phyloP scores from a whole-genome alignment of 2,329 filamentous ascomycete species.

The Eutypa lata region DNA sequence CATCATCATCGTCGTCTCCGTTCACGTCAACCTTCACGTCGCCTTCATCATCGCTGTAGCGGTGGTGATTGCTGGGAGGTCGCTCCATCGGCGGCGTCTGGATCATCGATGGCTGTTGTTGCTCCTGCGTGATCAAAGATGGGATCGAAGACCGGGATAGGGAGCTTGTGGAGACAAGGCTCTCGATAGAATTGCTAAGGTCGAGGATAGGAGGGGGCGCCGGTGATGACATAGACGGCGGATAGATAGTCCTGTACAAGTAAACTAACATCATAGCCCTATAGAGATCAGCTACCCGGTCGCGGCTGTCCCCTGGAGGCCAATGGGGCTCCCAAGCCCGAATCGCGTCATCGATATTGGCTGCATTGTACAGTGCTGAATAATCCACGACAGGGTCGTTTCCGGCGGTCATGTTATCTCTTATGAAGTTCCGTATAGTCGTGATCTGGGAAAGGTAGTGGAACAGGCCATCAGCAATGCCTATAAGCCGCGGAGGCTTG shows the following conservation, averaged over 20 bases:
- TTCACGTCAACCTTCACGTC: too few species aligned
- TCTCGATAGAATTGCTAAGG: slow-evolving; percentile 9
- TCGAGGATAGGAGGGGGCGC: slow-evolving; percentile 11
- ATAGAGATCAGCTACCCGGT: slow-evolving; percentile 56
- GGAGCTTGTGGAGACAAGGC: slow-evolving; percentile 17
- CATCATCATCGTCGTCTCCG: neutral
- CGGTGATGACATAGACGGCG: slow-evolving; percentile 35
- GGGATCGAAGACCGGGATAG: slow-evolving; percentile 13
- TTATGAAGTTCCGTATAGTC: slow-evolving; percentile 69
- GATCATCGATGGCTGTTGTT: slow-evolving; percentile 10
- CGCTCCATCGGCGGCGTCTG: slow-evolving; percentile 16
- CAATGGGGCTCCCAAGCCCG: slow-evolving; percentile 68
- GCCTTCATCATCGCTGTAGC: too few species aligned
- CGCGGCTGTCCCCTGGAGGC: slow-evolving; percentile 54
- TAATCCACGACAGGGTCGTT: slow-evolving; percentile 71
- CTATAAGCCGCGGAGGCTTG: slow-evolving; percentile 61
- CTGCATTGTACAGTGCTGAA: slow-evolving; percentile 66
- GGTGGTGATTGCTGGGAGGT: slow-evolving; percentile 11
- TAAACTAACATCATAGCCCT: slow-evolving; percentile 67
- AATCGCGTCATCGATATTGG: slow-evolving; percentile 72
- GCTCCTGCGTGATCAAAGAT: too few species aligned
- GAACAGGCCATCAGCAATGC: slow-evolving; percentile 80
- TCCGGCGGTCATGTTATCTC: slow-evolving; percentile 59
- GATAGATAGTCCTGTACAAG: slow-evolving; percentile 59
- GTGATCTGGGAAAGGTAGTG: slow-evolving; percentile 76